Percentiles rank a stretch among this genome's conserved stretches.
phyloP scores from a whole-genome alignment of 164 flowering plant genomes.

The Taxillus chinensis region DNA sequence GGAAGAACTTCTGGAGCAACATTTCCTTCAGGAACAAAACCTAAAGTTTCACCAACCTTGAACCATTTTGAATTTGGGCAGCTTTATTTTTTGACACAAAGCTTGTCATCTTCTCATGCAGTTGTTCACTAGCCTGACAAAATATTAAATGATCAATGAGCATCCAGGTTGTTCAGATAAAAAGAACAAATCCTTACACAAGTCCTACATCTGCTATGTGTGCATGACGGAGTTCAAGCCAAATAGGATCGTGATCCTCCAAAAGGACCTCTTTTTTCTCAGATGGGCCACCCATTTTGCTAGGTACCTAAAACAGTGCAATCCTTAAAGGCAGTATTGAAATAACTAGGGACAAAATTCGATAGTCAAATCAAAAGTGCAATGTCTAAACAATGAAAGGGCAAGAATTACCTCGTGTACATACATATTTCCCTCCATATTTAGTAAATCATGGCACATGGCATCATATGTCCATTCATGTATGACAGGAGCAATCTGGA shows the following conservation, averaged over 20 bases:
- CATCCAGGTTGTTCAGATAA: conserved; percentile 4
- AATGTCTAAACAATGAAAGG: conserved; percentile 3
- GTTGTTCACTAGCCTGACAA: conserved; percentile 81
- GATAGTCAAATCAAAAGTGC: conserved; percentile 1
- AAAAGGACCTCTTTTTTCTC: conserved; percentile 86
- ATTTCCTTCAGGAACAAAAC: background rate
- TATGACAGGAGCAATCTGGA: conserved; percentile 91
- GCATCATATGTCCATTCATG: conserved; percentile 99
- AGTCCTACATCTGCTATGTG: conserved; percentile 92
- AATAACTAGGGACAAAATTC: conserved; percentile 1
- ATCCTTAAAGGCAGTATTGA: conserved; percentile 3
- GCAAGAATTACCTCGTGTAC: conserved; percentile 62
- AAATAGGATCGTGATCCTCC: conserved; percentile 95
- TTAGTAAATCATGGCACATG: conserved; percentile 90
- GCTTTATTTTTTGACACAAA: conserved; percentile 92
- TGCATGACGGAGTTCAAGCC: conserved; percentile 94
- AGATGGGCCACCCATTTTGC: conserved; percentile 66
- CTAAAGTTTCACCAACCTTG: conserved; percentile 32
- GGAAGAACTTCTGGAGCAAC: too few species aligned
- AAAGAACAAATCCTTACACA: conserved; percentile 6
- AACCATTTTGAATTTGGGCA: conserved; percentile 68
- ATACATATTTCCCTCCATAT: conserved; percentile 92
- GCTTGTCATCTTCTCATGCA: conserved; percentile 83
- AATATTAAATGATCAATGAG: conserved; percentile 14
- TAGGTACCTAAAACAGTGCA: conserved; percentile 43